Percentiles rank a stretch among this genome's conserved stretches.
These are phyloP conservation scores for Curvularia lunata DNA, from an alignment of 2,329 filamentous ascomycete genomes.

Conservation along the genomic window DNA sequence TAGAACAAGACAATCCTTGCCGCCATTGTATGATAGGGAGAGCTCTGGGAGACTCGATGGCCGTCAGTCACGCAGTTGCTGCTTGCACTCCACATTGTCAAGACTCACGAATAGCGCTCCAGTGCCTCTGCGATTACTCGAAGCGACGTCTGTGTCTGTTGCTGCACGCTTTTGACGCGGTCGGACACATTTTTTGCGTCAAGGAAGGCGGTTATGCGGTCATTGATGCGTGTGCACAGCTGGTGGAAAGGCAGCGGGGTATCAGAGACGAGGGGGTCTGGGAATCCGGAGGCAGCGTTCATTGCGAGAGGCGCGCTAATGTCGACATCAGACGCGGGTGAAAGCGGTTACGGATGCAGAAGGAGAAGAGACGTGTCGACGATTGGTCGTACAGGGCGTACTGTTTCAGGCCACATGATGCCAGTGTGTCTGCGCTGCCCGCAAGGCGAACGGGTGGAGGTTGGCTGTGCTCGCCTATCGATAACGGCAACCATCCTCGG, in stretches of 20 bases:
- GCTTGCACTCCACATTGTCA: conserved; percentile 5
- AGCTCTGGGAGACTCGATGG: conserved; percentile 71
- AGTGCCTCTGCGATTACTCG: conserved; percentile 77
- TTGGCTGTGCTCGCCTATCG: conserved; percentile 23
- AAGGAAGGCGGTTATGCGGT: conserved; percentile 70
- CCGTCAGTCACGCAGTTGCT: conserved; percentile 24
- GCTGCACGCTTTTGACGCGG: conserved; percentile 69
- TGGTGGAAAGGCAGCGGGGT: conserved; percentile 56
- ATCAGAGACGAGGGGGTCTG: conserved; percentile 48
- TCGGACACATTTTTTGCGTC: conserved; percentile 62
- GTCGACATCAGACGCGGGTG: conserved; percentile 43
- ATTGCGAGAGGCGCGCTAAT: conserved; percentile 45
- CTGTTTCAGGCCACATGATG: conserved; percentile 32
- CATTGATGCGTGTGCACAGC: conserved; percentile 60
- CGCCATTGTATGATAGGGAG: conserved; percentile 94
- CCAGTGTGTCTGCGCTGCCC: conserved; percentile 22
- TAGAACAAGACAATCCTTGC: conserved; percentile 95
- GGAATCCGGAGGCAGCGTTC: conserved; percentile 39
- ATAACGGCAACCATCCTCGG: conserved; percentile 29
- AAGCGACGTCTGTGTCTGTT: conserved; percentile 75
- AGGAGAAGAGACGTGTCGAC: conserved; percentile 21
- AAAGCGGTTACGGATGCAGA: conserved; percentile 16
- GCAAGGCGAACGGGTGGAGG: conserved; percentile 27
- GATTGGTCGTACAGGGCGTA: conserved; percentile 22
- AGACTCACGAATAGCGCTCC: conserved; percentile 71